Evolutionary conservation across 176 grass and related monocot genomes (phyloP), one percentile per base, ranked within the genome.

Genomic region (Triticum urartu): DNA sequence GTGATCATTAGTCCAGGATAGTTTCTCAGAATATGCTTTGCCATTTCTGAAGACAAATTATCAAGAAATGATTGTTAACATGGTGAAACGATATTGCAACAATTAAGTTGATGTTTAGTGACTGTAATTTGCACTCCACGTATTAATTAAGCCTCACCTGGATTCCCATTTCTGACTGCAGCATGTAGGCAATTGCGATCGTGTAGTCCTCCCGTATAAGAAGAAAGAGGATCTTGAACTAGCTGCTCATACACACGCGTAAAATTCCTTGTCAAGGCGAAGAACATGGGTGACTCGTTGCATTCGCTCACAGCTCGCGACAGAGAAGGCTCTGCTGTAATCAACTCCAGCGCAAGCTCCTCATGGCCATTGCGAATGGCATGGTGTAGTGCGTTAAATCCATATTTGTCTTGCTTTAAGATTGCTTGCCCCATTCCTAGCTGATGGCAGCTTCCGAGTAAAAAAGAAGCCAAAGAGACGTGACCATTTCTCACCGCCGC

Each of bases 211-310:
- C 0, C 1, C 5, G 15, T 54, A 17, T 78, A 3, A 34, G 69
- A 32, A 2, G 78, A 38, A 62, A 62, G 14, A 58, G 30, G 2
- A 25, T 58, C 14, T 9, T 38, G 2, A 52, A 61, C 1, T 15
- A 59, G n/a, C 2, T 54, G 50, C 9, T 70, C 7, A 33, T 67
- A 14, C 12, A 67, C 83, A 2, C 82, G 30, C 2, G 6, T 4
- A 10, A 70, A 81, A 59, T 3, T 58, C 58, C 75, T 86, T 14
- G 17, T 75, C 10, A 66, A 83, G 0, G 83, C 78, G 0, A 82
- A 35, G 67, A 43, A 86, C 83, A 90, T 82, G 1, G 88, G 83
- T 3, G 88, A 90, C 38, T 86, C 83, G 0, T 78, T 11, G n/a
- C 14, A 5, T 0, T 39, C 21, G 24, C 63, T 62, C 14, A 42